These are phyloP conservation scores for Globisporangium uncinulatum DNA, from an alignment of 352 stramenopile genomes.

Conservation along the genomic window DNA sequence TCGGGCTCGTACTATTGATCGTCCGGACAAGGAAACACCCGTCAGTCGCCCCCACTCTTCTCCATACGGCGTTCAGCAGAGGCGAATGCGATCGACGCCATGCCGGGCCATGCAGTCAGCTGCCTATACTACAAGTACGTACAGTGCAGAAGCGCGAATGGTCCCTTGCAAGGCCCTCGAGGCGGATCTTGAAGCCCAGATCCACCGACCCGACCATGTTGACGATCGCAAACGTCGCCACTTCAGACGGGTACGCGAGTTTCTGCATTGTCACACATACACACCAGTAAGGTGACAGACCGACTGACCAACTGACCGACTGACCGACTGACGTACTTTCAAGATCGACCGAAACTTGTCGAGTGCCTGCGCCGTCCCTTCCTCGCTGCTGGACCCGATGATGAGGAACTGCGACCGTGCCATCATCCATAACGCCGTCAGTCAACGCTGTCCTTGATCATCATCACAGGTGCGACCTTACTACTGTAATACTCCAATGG, in stretches of 20 bases:
- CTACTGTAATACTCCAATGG: too few species aligned
- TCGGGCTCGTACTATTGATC: conserved; percentile 91
- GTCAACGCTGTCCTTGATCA: too few species aligned
- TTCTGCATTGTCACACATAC: conserved; percentile 30
- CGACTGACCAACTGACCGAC: neutral
- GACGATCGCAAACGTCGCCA: conserved; percentile 39
- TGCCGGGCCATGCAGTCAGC: too few species aligned
- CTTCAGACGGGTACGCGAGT: conserved; percentile 40
- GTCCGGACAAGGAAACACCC: neutral
- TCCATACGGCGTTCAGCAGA: too few species aligned
- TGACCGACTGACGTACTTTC: conserved; percentile 21
- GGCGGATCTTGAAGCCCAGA: conserved; percentile 77
- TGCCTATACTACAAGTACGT: conserved; percentile 5
- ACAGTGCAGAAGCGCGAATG: conserved; percentile 70
- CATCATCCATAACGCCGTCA: too few species aligned
- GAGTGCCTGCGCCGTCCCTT: conserved; percentile 32
- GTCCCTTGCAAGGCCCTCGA: conserved; percentile 60
- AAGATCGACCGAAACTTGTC: conserved; percentile 59
- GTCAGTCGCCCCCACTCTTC: neutral
- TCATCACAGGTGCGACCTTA: too few species aligned
- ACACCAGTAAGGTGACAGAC: neutral
- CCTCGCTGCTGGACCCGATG: conserved; percentile 35
- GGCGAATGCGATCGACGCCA: too few species aligned
- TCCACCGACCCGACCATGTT: conserved; percentile 93
- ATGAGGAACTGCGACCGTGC: conserved; percentile 45